These are phyloP conservation scores for Fagopyrum esculentum DNA, from an alignment of 148 eudicot genomes.

Conservation along the genomic window DNA sequence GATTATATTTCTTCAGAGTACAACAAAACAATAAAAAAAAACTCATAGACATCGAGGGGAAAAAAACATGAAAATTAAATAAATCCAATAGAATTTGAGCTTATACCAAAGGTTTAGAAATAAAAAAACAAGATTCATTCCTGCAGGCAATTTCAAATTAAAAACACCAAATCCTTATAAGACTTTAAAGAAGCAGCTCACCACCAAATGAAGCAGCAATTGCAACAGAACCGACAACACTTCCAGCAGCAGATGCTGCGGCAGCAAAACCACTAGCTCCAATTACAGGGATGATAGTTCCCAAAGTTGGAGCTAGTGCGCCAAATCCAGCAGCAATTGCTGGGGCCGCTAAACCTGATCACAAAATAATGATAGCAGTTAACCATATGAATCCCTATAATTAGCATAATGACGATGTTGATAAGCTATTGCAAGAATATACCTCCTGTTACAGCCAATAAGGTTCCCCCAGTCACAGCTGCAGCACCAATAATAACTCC, in stretches of 20 bases:
- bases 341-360: slow-evolving; percentile 97
- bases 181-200: slow-evolving; percentile 17
- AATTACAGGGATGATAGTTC: slow-evolving; percentile 79
- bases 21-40: too few relatives aligned
- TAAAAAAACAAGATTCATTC: background rate
- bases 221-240: slow-evolving; percentile 96
- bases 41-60: background rate
- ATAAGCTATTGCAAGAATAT: slow-evolving; percentile 9
- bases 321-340: slow-evolving; percentile 98
- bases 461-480: slow-evolving; percentile 88
- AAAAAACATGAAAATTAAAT: background rate
- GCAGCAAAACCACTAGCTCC: slow-evolving; percentile 99
- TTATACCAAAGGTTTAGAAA: too few relatives aligned
- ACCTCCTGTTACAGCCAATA: slow-evolving; percentile 96
- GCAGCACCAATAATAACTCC: slow-evolving; percentile 98
- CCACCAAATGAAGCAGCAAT: slow-evolving; percentile 99
- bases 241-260: slow-evolving; percentile 93
- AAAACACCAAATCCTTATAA: background rate
- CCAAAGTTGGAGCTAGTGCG: slow-evolving; percentile 96
- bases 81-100: too few relatives aligned
- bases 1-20: too few relatives aligned
- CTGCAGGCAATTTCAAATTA: background rate
- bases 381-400: background rate
- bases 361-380: slow-evolving; percentile 10
- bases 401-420: background rate